Evolutionary conservation across 129 eudicot genomes (phyloP).

Genomic region (Escallonia herrerae): DNA sequence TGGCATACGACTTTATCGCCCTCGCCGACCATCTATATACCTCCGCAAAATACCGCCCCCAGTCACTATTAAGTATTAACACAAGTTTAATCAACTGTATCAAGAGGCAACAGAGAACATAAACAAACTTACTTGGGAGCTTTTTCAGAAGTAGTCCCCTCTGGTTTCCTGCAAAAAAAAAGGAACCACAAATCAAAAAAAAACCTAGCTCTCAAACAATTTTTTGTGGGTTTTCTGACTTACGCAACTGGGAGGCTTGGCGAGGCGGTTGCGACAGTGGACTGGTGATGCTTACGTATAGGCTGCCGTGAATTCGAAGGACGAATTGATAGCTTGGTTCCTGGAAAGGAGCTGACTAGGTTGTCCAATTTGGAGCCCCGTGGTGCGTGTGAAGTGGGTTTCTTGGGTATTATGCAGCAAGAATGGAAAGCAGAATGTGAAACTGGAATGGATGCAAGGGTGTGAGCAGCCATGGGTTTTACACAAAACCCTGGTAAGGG

Average conservation of each 20-base stretch:
- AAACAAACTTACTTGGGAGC: conserved; percentile 45
- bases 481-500: neutral
- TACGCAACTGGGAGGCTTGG: conserved; percentile 59
- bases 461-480: conserved; percentile 48
- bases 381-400: conserved; percentile 5
- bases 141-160: conserved; percentile 31
- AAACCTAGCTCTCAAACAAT: neutral
- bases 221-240: conserved; percentile 9
- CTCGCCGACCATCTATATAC: conserved; percentile 92
- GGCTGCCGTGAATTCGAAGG: conserved; percentile 13
- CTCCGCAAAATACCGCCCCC: conserved; percentile 6
- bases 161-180: conserved; percentile 52
- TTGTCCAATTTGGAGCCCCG: conserved; percentile 4
- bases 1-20: conserved; percentile 63
- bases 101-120: neutral
- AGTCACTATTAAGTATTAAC: conserved; percentile 9
- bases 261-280: conserved; percentile 42
- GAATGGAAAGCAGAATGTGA: conserved; percentile 24
- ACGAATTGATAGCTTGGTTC: conserved; percentile 35
- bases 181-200: neutral
- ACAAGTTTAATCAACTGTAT: neutral
- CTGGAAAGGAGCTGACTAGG: conserved; percentile 26
- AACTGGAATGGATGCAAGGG: conserved; percentile 32
- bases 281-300: conserved; percentile 27
- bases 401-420: conserved; percentile 15